Evolutionary conservation across 345 rosid genomes (phyloP).

Genomic region (Trapa bicornis): DNA sequence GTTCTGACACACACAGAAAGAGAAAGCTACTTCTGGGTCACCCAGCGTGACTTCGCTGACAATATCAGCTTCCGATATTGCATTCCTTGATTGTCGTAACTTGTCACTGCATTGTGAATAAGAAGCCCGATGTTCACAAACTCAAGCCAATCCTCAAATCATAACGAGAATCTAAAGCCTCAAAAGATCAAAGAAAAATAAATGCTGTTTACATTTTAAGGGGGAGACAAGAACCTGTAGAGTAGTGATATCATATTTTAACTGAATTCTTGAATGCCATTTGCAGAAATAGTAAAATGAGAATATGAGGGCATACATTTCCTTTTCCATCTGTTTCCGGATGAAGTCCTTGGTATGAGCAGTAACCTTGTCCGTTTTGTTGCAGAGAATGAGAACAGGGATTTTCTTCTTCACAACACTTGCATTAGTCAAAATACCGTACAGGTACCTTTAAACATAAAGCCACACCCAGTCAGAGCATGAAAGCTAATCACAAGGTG

Average conservation of each 20-base stretch:
- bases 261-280: too few relatives aligned
- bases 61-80: conserved; percentile 67
- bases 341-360: conserved; percentile 90
- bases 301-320: conserved; percentile 43
- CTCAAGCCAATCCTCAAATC: background rate
- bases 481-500: background rate
- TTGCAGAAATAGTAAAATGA: background rate
- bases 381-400: conserved; percentile 75
- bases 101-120: conserved; percentile 40
- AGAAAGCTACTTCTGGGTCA: conserved; percentile 49
- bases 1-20: conserved; percentile 61
- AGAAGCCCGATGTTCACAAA: conserved; percentile 1
- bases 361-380: conserved; percentile 88
- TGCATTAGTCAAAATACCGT: conserved; percentile 76
- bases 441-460: conserved; percentile 45
- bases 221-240: too few relatives aligned
- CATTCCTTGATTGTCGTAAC: conserved; percentile 52
- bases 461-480: conserved; percentile 4
- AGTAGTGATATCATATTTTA: too few relatives aligned
- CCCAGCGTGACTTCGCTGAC: conserved; percentile 66
- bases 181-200: background rate
- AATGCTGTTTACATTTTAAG: too few relatives aligned
- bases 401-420: conserved; percentile 60
- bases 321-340: conserved; percentile 86
- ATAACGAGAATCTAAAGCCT: background rate